Conservation (phyloP, 1,139 yeast genomes). For the Candida labiduridarum region DNA sequence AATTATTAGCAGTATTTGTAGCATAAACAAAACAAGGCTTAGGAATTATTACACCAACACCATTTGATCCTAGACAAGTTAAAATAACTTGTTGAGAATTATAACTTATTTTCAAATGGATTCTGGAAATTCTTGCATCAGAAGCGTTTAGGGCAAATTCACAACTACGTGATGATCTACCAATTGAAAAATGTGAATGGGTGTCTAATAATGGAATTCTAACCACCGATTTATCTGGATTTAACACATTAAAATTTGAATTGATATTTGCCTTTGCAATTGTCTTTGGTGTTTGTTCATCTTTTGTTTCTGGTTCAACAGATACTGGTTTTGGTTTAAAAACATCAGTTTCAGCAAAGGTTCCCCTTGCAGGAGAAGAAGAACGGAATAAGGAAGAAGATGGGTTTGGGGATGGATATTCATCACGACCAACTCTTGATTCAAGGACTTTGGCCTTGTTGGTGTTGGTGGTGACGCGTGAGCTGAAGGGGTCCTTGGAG, state of each 20-base stretch:
- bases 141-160: slow-evolving; percentile 56
- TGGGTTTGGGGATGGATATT: slow-evolving; percentile 58
- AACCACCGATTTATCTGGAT: slow-evolving; percentile 41
- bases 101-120: slow-evolving; percentile 50
- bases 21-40: slow-evolving; percentile 37
- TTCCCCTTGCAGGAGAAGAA: slow-evolving; percentile 39
- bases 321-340: background rate
- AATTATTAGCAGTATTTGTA: slow-evolving; percentile 31
- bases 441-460: slow-evolving; percentile 5
- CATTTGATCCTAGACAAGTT: slow-evolving; percentile 72
- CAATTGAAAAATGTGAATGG: slow-evolving; percentile 41
- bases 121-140: slow-evolving; percentile 67
- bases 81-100: slow-evolving; percentile 33
- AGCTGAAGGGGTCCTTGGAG: slow-evolving; percentile 25
- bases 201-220: slow-evolving; percentile 35
- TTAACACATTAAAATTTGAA: slow-evolving; percentile 40
- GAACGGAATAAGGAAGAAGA: slow-evolving; percentile 54
- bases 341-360: background rate
- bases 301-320: background rate
- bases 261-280: slow-evolving; percentile 21
- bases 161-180: slow-evolving; percentile 67
- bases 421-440: slow-evolving; percentile 21
- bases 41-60: slow-evolving; percentile 65
- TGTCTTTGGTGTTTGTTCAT: slow-evolving; percentile 1
- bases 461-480: slow-evolving; percentile 9